Base-by-base conservation (phyloP, 2,329 filamentous ascomycete genomes). In the Lachnum nothofagi region DNA sequence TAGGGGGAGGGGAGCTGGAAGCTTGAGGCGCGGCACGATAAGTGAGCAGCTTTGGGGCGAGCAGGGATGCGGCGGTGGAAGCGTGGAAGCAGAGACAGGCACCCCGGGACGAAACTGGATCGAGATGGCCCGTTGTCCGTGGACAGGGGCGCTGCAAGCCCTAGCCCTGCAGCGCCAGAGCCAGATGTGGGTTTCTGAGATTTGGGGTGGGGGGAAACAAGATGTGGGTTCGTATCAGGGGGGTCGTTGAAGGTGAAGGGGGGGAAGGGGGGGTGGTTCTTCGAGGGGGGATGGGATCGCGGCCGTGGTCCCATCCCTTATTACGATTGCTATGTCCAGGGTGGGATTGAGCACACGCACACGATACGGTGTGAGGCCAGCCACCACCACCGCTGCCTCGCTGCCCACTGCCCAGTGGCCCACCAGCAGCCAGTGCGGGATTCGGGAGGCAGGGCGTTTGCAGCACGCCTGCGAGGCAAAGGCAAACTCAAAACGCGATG, bases 151-250 rank as follows among this genome's bases (percentile, higher is more conserved):
- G n/a, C 9, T 4, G 14, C 16, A 39, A 42, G 23, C 29, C 38
- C 29, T 5, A 29, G 20, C 38, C 25, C 19, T 47, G 35, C 43
- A 20, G 34, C 14, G 19, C n/a, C 19, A 23, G 17, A 3, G n/a
- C n/a, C 31, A 48, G 31, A 27, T n/a, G 45, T 41, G 38, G 45
- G 31, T 37, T 25, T 42, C 25, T 39, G 27, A 38, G 29, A 48
- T 48, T 31, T 48, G 29, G 46, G 46, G 37, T 27, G 41, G 17
- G 41, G 41, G 25, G 10, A 17, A 31, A 23, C 41, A 29, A 44
- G 16, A 35, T 46, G 39, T 24, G 38, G 31, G 48, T 42, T 31
- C 35, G 17, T 22, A 48, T 34, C 12, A 37, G 39, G 48, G 12
- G 25, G 20, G n/a, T 9, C 39, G n/a, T n/a, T n/a, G 25, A 27